phyloP scores from a whole-genome alignment of 768 basidiomycete genomes.

The Tulasnella sp. region DNA sequence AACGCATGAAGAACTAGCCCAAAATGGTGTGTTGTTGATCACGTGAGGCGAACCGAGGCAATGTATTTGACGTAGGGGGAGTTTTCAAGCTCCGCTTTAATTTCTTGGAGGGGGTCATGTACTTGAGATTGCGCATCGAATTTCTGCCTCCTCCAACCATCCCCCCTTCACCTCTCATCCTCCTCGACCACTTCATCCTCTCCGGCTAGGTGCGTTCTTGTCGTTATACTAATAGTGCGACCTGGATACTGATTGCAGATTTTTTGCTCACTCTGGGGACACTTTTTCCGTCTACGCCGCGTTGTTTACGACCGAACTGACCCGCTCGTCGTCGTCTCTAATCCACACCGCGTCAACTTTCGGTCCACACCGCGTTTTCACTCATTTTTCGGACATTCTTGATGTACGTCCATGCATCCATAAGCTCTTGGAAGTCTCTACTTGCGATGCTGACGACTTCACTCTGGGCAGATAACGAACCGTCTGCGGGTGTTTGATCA shows the following conservation, averaged over 20 bases:
- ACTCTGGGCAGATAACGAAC: slow-evolving; percentile 22
- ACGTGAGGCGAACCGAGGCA: slow-evolving; percentile 16
- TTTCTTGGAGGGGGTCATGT: slow-evolving; percentile 4
- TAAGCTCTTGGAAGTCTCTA: background rate
- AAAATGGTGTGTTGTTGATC: background rate
- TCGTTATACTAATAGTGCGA: slow-evolving; percentile 1
- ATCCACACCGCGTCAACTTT: slow-evolving; percentile 33
- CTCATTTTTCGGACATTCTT: background rate
- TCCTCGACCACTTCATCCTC: slow-evolving; percentile 1
- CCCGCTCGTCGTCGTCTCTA: slow-evolving; percentile 29
- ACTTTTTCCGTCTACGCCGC: slow-evolving; percentile 24
- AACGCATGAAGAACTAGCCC: slow-evolving; percentile 3
- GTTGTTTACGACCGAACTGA: slow-evolving; percentile 26
- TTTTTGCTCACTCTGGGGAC: slow-evolving; percentile 26
- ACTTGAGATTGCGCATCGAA: slow-evolving; percentile 17
- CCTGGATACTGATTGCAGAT: slow-evolving; percentile 13
- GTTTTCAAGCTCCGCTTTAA: slow-evolving; percentile 20
- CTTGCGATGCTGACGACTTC: slow-evolving; percentile 25
- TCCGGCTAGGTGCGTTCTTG: slow-evolving; percentile 5
- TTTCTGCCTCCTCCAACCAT: slow-evolving; percentile 21
- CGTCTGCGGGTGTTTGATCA: slow-evolving; percentile 20
- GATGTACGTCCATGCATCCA: background rate
- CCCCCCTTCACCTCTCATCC: slow-evolving; percentile 25
- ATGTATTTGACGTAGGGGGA: background rate
- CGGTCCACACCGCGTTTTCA: slow-evolving; percentile 34